These are phyloP conservation scores for Flaveria ramosissima DNA, from an alignment of 129 eudicot species.

Conservation along the genomic window DNA sequence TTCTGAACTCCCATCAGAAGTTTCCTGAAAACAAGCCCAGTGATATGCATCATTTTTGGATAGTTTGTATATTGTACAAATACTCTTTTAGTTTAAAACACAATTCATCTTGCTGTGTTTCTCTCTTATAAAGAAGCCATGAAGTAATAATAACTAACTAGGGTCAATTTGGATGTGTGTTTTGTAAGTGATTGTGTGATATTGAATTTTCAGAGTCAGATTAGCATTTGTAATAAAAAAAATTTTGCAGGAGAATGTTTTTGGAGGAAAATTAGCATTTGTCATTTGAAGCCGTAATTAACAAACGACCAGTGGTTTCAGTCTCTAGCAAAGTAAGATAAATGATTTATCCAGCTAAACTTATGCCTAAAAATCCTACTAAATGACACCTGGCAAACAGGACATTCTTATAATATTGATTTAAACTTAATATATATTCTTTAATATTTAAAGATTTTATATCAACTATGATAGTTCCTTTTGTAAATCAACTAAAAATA, in stretches of 20 bases:
- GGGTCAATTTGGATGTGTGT: not conserved
- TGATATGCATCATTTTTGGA: not conserved
- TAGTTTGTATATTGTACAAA: not conserved
- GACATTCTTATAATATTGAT: not conserved
- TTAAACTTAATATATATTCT: not conserved
- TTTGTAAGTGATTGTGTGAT: not conserved
- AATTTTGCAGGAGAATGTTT: not conserved
- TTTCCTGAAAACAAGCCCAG: constrained; percentile 49
- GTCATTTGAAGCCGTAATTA: not conserved
- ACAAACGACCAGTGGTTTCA: not conserved
- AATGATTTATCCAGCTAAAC: not conserved
- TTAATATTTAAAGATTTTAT: not conserved
- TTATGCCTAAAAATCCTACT: not conserved
- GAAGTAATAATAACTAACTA: constrained; percentile 5
- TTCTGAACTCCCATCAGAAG: constrained; percentile 73
- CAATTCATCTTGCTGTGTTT: constrained; percentile 2
- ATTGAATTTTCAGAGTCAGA: not conserved
- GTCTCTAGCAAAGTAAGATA: not conserved
- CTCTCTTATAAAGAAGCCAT: not conserved
- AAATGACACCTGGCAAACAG: not conserved
- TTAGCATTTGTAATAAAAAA: not conserved
- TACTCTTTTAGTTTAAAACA: not conserved
- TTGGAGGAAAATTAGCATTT: not conserved
- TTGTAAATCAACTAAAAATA: not conserved
- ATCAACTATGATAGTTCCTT: not conserved